phyloP scores from a whole-genome alignment of 2,329 filamentous ascomycete genomes.

The Hyphodiscus sp. region DNA sequence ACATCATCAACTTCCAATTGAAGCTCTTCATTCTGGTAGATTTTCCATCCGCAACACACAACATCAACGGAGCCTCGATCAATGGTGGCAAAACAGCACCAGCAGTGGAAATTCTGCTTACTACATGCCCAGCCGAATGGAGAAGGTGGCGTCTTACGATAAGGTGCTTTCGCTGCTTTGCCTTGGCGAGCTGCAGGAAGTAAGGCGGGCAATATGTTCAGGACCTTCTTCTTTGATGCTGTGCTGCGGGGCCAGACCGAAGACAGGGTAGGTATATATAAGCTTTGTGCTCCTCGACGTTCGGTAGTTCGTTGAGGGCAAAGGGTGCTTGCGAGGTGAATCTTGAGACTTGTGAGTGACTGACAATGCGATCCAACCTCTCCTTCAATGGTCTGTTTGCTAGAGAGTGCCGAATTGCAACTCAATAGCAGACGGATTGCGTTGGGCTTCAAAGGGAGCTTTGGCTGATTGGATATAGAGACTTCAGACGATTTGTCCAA shows the following conservation, averaged over 20 bases:
- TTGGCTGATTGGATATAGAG: conserved; percentile 4
- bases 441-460: background rate
- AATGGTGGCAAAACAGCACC: background rate
- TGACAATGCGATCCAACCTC: background rate
- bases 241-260: background rate
- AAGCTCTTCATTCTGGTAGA: background rate
- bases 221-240: background rate
- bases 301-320: background rate
- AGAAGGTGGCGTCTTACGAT: background rate
- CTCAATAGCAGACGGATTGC: background rate
- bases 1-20: background rate
- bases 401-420: background rate
- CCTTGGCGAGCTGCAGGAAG: background rate
- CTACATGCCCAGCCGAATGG: conserved; percentile 21
- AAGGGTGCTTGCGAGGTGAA: background rate
- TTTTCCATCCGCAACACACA: too few species aligned
- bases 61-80: too few species aligned
- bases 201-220: background rate
- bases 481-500: background rate
- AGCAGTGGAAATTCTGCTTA: background rate
- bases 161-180: background rate
- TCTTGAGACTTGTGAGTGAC: background rate
- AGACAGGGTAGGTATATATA: conserved; percentile 3
- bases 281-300: background rate
- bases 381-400: background rate